Evolutionary conservation across 768 basidiomycete genomes (phyloP), one percentile per base, ranked within the genome.

Genomic region (Kwoniella dejecticola): DNA sequence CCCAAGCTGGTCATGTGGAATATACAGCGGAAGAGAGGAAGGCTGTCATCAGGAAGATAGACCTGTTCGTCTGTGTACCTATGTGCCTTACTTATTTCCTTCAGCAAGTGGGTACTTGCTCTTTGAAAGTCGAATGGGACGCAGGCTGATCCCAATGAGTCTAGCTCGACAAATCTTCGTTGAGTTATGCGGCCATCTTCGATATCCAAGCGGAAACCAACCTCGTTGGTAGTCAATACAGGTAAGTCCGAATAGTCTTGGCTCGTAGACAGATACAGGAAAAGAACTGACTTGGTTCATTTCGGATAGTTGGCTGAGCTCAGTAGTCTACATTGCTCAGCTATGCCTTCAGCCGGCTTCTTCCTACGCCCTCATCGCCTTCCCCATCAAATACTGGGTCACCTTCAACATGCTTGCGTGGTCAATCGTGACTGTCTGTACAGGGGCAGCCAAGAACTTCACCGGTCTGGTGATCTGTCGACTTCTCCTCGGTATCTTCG

Each of bases 131-230:
- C n/a, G n/a, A n/a, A n/a, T n/a, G n/a, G n/a, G n/a, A n/a, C n/a
- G n/a, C 11, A 13, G 1, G 41, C 23, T 17, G 55, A 41, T 17
- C 13, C 33, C 12, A 31, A 21, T 50, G 13, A 46, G n/a, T n/a
- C n/a, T 33, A 70, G 57, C 52, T 72, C 27, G 70, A 72, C 52
- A 72, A 84, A 79, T 82, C 82, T 2, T 82, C 83, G 0, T 72
- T 84, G 33, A 82, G 82, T 21, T 83, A 83, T 59, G 81, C 83
- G 0, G 83, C 83, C 13, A 82, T 83, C 13, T 84, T 83, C 67
- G 78, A 80, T 26, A 79, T 83, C 21, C 80, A 81, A 17, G 48
- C 72, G 17, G 63, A 60, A 15, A 60, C 72, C 30, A 26, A 60
- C 42, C 69, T 78, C 13, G 55, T 62, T n/a, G 82, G 82, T 0